phyloP scores from a whole-genome alignment of 441 rosid genomes.

The Syzygium syzygioides region DNA sequence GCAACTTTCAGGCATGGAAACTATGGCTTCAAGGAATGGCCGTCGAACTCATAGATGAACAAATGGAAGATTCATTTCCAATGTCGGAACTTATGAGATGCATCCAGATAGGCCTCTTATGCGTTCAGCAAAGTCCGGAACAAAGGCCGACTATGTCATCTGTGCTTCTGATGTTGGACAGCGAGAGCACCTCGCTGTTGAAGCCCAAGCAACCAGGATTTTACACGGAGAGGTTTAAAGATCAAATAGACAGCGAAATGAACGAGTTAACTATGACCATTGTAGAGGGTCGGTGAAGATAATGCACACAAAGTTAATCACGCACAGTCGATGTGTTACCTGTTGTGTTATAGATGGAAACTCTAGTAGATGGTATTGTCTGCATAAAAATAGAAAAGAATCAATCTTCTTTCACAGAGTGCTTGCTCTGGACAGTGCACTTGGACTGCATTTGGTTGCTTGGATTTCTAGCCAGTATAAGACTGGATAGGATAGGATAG shows the following conservation, averaged over 20 bases:
- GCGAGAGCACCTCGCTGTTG: not conserved
- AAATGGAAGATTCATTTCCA: not conserved
- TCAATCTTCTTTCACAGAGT: not conserved
- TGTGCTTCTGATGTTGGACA: not conserved
- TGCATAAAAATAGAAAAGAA: not conserved
- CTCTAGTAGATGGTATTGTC: not conserved
- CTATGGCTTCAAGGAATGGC: not conserved
- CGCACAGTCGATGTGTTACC: constrained; percentile 1
- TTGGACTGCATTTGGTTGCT: too few relatives aligned
- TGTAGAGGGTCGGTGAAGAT: not conserved
- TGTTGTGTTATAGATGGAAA: not conserved
- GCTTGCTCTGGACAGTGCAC: not conserved
- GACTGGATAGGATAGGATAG: too few relatives aligned
- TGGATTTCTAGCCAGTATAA: too few relatives aligned
- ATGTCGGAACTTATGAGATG: not conserved
- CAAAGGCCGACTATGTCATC: not conserved
- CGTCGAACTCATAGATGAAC: not conserved
- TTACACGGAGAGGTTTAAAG: constrained; percentile 9
- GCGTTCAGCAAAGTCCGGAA: not conserved
- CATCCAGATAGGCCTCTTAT: not conserved
- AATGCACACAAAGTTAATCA: not conserved
- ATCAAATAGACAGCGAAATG: not conserved
- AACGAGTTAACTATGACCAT: not conserved
- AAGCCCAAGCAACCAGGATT: constrained; percentile 22
- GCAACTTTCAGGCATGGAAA: not conserved